Evolutionary conservation across 2,329 filamentous ascomycete genomes (phyloP), one percentile per base, ranked within the genome.

Genomic region (Hymenoscyphus albidus): DNA sequence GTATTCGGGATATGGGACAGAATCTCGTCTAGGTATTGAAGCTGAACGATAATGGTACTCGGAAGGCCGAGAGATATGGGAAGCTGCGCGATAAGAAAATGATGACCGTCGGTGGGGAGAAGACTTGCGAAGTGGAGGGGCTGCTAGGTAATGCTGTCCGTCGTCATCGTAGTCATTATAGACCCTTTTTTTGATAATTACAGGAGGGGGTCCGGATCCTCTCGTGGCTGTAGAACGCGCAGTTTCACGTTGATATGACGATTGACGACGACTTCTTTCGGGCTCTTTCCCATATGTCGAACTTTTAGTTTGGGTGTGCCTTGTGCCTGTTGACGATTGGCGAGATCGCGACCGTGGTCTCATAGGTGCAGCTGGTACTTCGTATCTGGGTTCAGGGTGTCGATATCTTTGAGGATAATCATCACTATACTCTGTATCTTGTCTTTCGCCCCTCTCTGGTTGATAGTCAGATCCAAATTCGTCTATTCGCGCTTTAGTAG

Each of bases 1-100:
- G 18, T 55, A 62, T 18, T 62, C 59, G 5, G 59, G 59, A 39
- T 62, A 62, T 31, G 59, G 59, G 16, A 62, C 35, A 10, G 32
- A 51, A 5, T 10, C 5, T 38, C 44, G n/a, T 54, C 48, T 54
- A 1, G 48, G 18, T 10, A 54, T 54, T 10, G 48, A 54, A 22
- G 3, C 18, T 13, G 18, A 27, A 2, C 48, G 48, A 54, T 7
- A 54, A 54, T 4, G 9, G 18, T 54, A 22, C 10, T 54, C 48
- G 22, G 48, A 22, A 31, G 48, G 48, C 13, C 18, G 22, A 22
- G 48, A 54, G 13, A 27, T 22, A 27, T 22, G 18, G 3, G 48
- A 54, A 13, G 18, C 48, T 54, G 18, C 18, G 7, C 18, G 13
- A 18, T 27, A 10, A 13, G 44, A 51, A 18, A 51, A 9, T 7